Conservation (phyloP, 139 green algal genomes). For the Auxenochlorella protothecoides region DNA sequence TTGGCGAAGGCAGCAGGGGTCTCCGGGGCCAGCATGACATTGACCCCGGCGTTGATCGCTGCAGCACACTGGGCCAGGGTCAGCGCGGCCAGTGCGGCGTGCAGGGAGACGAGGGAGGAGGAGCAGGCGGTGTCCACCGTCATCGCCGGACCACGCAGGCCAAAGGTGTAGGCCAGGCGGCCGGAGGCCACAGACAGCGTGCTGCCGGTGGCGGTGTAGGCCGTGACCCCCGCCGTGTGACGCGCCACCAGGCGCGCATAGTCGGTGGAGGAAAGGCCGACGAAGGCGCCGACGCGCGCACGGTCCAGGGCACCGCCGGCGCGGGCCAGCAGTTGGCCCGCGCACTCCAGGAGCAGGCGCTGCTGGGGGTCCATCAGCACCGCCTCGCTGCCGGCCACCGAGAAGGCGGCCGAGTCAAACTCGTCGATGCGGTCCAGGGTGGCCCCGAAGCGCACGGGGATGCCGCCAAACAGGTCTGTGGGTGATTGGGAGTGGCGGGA, state of each 20-base stretch:
- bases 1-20: constrained; percentile 33
- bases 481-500: too few species aligned
- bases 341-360: constrained; percentile 59
- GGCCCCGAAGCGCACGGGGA: constrained; percentile 29
- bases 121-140: constrained; percentile 80
- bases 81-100: constrained; percentile 24
- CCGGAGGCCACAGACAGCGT: constrained; percentile 65
- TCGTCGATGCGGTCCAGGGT: constrained; percentile 24
- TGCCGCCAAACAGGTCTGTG: background rate
- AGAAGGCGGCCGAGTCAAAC: constrained; percentile 48
- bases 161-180: constrained; percentile 70
- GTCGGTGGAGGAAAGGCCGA: constrained; percentile 41
- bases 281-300: constrained; percentile 40
- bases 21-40: constrained; percentile 30
- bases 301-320: background rate
- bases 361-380: constrained; percentile 73
- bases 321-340: constrained; percentile 19
- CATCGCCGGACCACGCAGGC: constrained; percentile 46
- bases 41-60: constrained; percentile 27
- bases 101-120: constrained; percentile 48
- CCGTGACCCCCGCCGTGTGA: constrained; percentile 1
- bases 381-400: constrained; percentile 40
- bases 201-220: constrained; percentile 23
- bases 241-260: constrained; percentile 14
- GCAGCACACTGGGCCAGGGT: constrained; percentile 5